phyloP scores from a whole-genome alignment of 2,329 filamentous ascomycete genomes.

The Cladosporium velox region DNA sequence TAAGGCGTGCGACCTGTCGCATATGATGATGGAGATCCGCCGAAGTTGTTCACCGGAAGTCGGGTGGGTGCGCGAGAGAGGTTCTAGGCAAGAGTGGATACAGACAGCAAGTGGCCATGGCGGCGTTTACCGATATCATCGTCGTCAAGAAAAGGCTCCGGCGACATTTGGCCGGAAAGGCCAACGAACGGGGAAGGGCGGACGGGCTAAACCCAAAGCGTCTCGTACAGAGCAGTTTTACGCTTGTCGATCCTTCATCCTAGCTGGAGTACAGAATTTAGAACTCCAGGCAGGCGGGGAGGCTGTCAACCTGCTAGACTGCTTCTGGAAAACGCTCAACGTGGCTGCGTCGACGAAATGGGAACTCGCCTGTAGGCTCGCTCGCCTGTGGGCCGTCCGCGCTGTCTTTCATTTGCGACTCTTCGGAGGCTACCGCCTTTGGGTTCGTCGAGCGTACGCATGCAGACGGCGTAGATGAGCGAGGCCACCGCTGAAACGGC shows the following conservation, averaged over 20 bases:
- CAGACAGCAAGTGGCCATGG: not conserved
- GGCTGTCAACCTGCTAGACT: constrained; percentile 1
- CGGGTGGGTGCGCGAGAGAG: not conserved
- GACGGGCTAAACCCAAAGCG: not conserved
- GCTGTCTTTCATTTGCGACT: constrained; percentile 1
- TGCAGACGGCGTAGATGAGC: not conserved
- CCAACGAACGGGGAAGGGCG: not conserved
- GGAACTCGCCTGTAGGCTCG: constrained; percentile 10
- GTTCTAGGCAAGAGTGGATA: constrained; percentile 16
- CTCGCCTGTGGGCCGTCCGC: constrained; percentile 12
- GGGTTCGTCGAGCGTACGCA: not conserved
- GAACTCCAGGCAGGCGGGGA: constrained; percentile 12
- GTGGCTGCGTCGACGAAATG: not conserved
- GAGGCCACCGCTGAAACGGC: not conserved
- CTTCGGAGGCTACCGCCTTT: constrained; percentile 2
- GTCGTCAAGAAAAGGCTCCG: not conserved
- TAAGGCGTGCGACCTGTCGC: constrained; percentile 11
- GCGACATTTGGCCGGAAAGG: constrained; percentile 14
- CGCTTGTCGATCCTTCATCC: constrained; percentile 20
- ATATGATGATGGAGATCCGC: constrained; percentile 11
- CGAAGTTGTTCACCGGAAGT: constrained; percentile 18
- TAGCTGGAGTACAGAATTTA: constrained; percentile 5
- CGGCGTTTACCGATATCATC: constrained; percentile 11
- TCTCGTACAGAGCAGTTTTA: constrained; percentile 13
- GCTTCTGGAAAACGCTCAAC: not conserved